Conservation (phyloP, 1,284 basidiomycete species). For the Pseudozyma sp. region DNA sequence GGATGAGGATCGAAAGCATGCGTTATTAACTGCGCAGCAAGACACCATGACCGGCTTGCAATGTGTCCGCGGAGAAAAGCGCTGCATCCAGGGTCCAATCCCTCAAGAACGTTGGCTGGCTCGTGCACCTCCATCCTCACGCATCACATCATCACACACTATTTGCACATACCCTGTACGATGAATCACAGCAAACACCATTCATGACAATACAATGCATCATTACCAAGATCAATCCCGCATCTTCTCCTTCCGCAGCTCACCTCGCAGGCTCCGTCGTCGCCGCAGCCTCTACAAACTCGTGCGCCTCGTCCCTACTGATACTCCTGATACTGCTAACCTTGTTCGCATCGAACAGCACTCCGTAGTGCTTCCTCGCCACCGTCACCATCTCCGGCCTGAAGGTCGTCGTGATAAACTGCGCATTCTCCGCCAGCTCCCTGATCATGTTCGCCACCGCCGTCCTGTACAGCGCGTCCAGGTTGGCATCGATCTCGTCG, state of each 20-base stretch:
- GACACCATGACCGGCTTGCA: no score
- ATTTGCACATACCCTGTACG: no score
- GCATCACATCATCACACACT: no score
- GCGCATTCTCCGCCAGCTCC: constrained; percentile 83
- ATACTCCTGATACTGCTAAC: constrained; percentile 82
- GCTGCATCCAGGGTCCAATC: no score
- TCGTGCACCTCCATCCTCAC: no score
- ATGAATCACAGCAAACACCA: background rate
- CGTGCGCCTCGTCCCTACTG: constrained; percentile 83
- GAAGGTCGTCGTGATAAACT: constrained; percentile 99
- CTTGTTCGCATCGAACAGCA: constrained; percentile 97
- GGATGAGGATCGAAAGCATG: no score
- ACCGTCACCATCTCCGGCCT: constrained; percentile 94
- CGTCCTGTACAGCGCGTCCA: constrained; percentile 96
- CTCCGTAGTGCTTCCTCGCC: constrained; percentile 97
- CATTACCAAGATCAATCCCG: background rate
- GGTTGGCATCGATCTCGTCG: constrained; percentile 98
- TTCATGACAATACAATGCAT: no score
- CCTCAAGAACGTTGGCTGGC: no score
- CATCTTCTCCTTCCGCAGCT: background rate
- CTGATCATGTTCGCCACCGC: constrained; percentile 98
- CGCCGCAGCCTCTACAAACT: constrained; percentile 78
- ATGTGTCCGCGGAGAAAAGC: no score
- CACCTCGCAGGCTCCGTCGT: constrained; percentile 38
- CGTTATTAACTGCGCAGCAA: no score